phyloP scores from a whole-genome alignment of 305 asterid genomes.

The Fraxinus angustifolia region DNA sequence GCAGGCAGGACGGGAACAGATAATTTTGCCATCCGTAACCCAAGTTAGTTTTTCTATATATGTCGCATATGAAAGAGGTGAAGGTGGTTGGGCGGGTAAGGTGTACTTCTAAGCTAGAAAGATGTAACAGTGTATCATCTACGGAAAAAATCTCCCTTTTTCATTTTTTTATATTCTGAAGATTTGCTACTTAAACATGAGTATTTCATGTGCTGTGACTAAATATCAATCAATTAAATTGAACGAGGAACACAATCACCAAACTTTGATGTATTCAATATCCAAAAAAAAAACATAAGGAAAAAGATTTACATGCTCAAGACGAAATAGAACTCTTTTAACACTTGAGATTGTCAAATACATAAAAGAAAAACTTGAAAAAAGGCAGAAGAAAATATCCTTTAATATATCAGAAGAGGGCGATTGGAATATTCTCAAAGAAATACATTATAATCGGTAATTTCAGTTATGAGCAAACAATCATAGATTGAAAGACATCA shows the following conservation, averaged over 20 bases:
- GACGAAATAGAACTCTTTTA: not conserved
- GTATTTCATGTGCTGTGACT: not conserved
- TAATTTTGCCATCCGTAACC: not conserved
- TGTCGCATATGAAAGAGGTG: constrained; percentile 9
- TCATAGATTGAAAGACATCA: not conserved
- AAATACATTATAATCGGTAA: not conserved
- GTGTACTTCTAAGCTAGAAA: not conserved
- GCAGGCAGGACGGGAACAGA: not conserved
- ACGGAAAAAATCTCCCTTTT: not conserved
- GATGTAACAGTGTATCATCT: constrained; percentile 16
- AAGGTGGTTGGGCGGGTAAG: not conserved
- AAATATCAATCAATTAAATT: not conserved
- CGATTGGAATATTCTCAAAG: not conserved
- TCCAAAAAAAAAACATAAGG: not conserved
- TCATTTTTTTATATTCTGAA: not conserved
- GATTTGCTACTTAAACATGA: not conserved
- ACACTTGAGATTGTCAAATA: not conserved
- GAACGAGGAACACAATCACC: not conserved
- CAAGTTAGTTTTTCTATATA: not conserved
- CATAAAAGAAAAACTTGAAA: not conserved
- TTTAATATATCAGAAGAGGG: not conserved
- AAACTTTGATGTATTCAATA: not conserved
- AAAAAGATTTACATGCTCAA: not conserved
- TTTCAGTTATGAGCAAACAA: not conserved
- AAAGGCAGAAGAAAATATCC: not conserved